Evolutionary conservation across 257 asterid genomes (phyloP).

Genomic region (Solanum dulcamara): DNA sequence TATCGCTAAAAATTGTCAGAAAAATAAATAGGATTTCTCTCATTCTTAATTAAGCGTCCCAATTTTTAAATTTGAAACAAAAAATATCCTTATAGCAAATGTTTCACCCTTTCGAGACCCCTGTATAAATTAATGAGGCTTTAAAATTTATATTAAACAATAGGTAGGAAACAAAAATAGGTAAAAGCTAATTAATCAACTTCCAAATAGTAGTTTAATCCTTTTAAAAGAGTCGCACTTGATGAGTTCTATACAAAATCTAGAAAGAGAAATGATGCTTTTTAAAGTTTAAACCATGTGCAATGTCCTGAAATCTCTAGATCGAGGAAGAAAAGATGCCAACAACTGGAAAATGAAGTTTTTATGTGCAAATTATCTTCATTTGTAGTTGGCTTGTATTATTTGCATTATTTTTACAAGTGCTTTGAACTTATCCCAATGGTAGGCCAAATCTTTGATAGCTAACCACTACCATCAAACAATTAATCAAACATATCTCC

Average conservation of each 20-base stretch:
- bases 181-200: not conserved
- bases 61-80: too few relatives aligned
- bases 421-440: not conserved
- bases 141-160: not conserved
- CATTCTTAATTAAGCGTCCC: too few relatives aligned
- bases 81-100: too few relatives aligned
- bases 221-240: not conserved
- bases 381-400: not conserved
- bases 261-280: not conserved
- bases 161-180: not conserved
- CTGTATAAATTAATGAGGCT: not conserved
- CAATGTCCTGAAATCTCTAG: not conserved
- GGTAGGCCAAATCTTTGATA: slow-evolving; percentile 13
- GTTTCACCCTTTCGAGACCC: rapidly evolving
- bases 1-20: not conserved
- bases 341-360: not conserved
- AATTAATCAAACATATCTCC: not conserved
- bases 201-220: not conserved
- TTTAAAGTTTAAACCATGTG: not conserved
- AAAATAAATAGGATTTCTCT: too few relatives aligned
- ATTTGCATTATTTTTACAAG: not conserved
- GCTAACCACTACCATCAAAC: not conserved
- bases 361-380: not conserved
- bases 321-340: not conserved
- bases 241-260: not conserved